Percentiles rank a stretch among this genome's conserved stretches.
These are phyloP conservation scores for Salvia hispanica DNA, from an alignment of 257 asterid genomes.

Conservation along the genomic window DNA sequence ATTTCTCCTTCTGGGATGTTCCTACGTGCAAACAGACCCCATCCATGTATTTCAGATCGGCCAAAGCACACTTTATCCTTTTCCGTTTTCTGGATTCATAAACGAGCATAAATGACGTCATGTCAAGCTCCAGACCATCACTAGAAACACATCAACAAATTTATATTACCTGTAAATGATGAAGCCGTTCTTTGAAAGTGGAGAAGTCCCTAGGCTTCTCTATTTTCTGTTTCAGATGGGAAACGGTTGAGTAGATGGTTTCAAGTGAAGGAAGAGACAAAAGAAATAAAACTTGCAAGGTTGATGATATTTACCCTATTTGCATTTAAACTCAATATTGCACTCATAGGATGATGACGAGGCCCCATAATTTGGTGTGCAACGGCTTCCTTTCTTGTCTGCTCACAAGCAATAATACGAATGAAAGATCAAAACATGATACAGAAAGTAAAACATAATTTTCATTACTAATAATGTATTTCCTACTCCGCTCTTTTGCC, in stretches of 20 bases:
- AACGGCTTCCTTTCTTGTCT: slow-evolving; percentile 65
- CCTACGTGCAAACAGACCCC: slow-evolving; percentile 97
- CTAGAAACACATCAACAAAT: slow-evolving; percentile 22
- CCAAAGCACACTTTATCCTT: slow-evolving; percentile 95
- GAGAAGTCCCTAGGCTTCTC: slow-evolving; percentile 69
- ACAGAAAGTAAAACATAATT: slow-evolving; percentile 12
- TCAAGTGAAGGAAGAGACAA: slow-evolving; percentile 7
- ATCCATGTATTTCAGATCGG: slow-evolving; percentile 92
- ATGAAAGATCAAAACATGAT: slow-evolving; percentile 24
- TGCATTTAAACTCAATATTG: slow-evolving; percentile 56
- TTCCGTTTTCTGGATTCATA: slow-evolving; percentile 73
- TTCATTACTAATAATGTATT: neutral
- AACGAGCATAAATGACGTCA: slow-evolving; percentile 30
- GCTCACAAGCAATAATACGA: slow-evolving; percentile 40
- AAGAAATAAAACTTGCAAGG: slow-evolving; percentile 21
- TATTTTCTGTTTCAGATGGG: slow-evolving; percentile 57
- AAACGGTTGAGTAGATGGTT: slow-evolving; percentile 25
- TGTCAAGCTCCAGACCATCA: slow-evolving; percentile 27
- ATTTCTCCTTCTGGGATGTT: slow-evolving; percentile 91
- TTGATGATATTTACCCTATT: slow-evolving; percentile 50
- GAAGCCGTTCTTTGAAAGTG: slow-evolving; percentile 86
- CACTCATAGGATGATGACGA: slow-evolving; percentile 62
- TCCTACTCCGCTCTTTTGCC: neutral
- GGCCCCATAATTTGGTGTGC: slow-evolving; percentile 82
- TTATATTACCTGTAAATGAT: slow-evolving; percentile 77